phyloP scores from a whole-genome alignment of 2,329 filamentous ascomycete species.

The Botrytis galanthina region DNA sequence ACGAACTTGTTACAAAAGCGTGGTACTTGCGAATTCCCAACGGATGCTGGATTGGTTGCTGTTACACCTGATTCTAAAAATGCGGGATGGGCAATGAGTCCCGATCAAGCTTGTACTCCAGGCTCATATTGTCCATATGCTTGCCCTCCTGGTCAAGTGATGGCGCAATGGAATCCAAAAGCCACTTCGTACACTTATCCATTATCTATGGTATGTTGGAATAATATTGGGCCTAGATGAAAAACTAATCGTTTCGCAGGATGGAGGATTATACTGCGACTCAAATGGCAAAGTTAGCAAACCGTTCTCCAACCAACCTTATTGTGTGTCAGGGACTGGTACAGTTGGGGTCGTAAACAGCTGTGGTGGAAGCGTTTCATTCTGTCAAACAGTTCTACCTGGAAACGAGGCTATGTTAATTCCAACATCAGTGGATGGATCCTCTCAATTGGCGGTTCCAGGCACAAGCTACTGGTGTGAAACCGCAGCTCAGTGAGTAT shows the following conservation, averaged over 20 bases:
- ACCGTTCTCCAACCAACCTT: conserved; percentile 64
- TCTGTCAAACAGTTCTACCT: conserved; percentile 77
- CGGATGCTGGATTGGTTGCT: conserved; percentile 62
- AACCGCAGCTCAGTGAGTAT: conserved; percentile 70
- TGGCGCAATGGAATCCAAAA: conserved; percentile 73
- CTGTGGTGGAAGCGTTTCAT: conserved; percentile 59
- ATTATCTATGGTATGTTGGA: conserved; percentile 63
- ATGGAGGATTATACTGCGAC: conserved; percentile 73
- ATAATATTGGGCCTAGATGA: background rate
- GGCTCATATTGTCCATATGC: conserved; percentile 74
- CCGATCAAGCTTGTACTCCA: conserved; percentile 65
- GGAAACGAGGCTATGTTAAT: conserved; percentile 82
- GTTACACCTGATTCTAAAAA: conserved; percentile 65
- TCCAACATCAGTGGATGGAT: conserved; percentile 62
- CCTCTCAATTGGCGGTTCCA: conserved; percentile 66
- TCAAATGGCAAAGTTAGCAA: conserved; percentile 62
- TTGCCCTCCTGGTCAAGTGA: conserved; percentile 72
- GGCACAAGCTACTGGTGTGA: conserved; percentile 66
- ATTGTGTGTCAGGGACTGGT: conserved; percentile 69
- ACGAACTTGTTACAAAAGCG: conserved; percentile 33
- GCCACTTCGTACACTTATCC: conserved; percentile 67
- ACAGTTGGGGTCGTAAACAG: conserved; percentile 66
- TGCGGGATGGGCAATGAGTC: conserved; percentile 77
- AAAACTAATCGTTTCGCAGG: conserved; percentile 45
- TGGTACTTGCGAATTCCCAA: conserved; percentile 61